Percentiles rank a stretch among this genome's conserved stretches.
Evolutionary conservation across 176 grass and related monocot genomes (phyloP).

Genomic region (Bromus sterilis): DNA sequence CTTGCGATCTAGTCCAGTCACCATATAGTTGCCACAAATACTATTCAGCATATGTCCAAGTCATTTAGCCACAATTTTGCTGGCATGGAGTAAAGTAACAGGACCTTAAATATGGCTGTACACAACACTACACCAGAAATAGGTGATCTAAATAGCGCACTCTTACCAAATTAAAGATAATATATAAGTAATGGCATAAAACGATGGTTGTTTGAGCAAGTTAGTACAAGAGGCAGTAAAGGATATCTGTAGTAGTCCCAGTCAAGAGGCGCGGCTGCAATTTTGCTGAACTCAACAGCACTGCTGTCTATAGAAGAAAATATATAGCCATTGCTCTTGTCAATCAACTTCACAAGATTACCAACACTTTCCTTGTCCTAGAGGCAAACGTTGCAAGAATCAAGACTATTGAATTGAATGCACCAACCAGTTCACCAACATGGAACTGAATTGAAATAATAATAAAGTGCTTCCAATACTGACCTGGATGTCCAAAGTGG

Average conservation of each 20-base stretch:
- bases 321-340: conserved; percentile 97
- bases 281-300: conserved; percentile 84
- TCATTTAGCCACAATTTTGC: neutral
- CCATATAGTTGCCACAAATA: neutral
- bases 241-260: conserved; percentile 99
- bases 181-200: neutral
- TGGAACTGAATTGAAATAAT: neutral
- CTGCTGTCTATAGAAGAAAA: conserved; percentile 80
- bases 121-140: conserved; percentile 1
- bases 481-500: conserved; percentile 91
- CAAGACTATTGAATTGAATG: neutral
- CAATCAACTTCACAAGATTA: conserved; percentile 93
- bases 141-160: neutral
- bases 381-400: conserved; percentile 9
- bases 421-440: neutral
- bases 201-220: neutral
- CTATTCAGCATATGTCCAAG: neutral
- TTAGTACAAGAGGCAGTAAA: conserved; percentile 24
- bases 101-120: neutral
- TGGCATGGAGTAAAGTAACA: neutral
- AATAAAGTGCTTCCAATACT: neutral
- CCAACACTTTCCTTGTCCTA: conserved; percentile 96
- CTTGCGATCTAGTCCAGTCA: neutral
- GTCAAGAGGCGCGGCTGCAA: conserved; percentile 59
- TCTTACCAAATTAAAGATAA: neutral